These are phyloP conservation scores for Mrakiaceae sp. DNA, from an alignment of 1,284 basidiomycete genomes.

Conservation along the genomic window DNA sequence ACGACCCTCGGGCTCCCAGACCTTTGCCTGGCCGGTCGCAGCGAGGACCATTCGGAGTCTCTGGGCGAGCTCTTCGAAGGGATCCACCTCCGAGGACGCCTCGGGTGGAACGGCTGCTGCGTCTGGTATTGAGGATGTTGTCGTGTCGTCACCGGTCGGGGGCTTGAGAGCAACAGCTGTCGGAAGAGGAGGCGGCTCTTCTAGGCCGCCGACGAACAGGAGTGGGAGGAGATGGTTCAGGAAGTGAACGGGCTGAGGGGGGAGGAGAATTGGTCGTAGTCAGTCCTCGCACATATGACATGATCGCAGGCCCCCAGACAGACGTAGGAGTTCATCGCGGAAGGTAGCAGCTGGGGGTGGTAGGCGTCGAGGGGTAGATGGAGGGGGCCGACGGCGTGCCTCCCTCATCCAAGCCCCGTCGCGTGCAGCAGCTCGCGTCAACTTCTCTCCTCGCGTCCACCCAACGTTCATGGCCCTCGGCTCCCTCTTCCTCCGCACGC, in stretches of 20 bases:
- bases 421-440: too few species aligned
- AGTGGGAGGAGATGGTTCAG: conserved; percentile 74
- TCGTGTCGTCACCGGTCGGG: too few species aligned
- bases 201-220: conserved; percentile 84
- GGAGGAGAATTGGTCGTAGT: not conserved
- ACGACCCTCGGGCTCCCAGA: conserved; percentile 34
- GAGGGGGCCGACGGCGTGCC: too few species aligned
- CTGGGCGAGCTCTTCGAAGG: conserved; percentile 44
- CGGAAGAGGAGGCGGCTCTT: conserved; percentile 25
- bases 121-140: not conserved
- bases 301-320: conserved; percentile 2
- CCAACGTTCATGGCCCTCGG: too few species aligned
- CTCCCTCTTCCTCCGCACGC: not conserved
- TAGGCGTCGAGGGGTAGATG: too few species aligned
- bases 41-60: conserved; percentile 39
- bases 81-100: conserved; percentile 38
- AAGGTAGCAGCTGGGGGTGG: too few species aligned
- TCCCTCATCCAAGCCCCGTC: too few species aligned
- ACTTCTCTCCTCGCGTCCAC: too few species aligned
- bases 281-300: not conserved
- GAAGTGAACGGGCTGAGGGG: conserved; percentile 33
- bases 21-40: conserved; percentile 32
- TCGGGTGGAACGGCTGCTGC: conserved; percentile 21
- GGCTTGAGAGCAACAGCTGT: too few species aligned
- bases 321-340: conserved; percentile 76